phyloP scores from a whole-genome alignment of 2,329 filamentous ascomycete genomes.

The Onygenales sp. region DNA sequence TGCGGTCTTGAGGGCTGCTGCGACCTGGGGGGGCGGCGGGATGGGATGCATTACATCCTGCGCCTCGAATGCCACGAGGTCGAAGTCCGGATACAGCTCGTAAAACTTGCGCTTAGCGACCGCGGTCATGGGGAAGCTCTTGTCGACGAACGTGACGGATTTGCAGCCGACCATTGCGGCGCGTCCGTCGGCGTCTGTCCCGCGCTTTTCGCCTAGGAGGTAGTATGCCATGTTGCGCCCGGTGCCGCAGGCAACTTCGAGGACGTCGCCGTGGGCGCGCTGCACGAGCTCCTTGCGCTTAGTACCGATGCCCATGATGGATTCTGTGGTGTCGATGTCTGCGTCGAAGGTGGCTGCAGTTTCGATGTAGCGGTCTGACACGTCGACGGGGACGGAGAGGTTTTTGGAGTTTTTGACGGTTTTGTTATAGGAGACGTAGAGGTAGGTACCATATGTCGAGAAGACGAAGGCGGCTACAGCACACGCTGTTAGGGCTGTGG shows the following conservation, averaged over 20 bases:
- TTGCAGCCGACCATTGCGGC: slow-evolving; percentile 25
- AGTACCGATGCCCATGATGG: slow-evolving; percentile 30
- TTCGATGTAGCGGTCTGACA: slow-evolving; percentile 38
- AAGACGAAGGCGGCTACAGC: slow-evolving; percentile 31
- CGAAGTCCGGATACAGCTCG: slow-evolving; percentile 23
- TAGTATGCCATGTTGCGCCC: slow-evolving; percentile 41
- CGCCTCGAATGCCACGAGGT: slow-evolving; percentile 23
- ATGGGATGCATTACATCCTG: slow-evolving; percentile 27
- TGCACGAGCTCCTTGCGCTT: slow-evolving; percentile 34
- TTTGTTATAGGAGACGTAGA: slow-evolving; percentile 33
- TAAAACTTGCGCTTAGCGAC: slow-evolving; percentile 36
- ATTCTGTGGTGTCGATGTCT: slow-evolving; percentile 36
- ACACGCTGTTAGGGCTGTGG: slow-evolving; percentile 24
- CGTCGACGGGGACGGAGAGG: slow-evolving; percentile 29
- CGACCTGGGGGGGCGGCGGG: slow-evolving; percentile 4
- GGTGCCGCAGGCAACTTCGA: slow-evolving; percentile 43
- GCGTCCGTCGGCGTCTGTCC: slow-evolving; percentile 21
- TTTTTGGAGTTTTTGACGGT: slow-evolving; percentile 24
- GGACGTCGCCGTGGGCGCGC: slow-evolving; percentile 36
- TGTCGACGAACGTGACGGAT: slow-evolving; percentile 39
- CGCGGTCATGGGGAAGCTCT: slow-evolving; percentile 39
- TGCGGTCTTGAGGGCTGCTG: background rate
- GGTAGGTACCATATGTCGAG: slow-evolving; percentile 34
- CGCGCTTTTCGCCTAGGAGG: slow-evolving; percentile 27
- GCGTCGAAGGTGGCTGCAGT: slow-evolving; percentile 36